These are phyloP conservation scores for Aspergillus niger DNA, from an alignment of 2,329 filamentous ascomycete species.

Conservation along the genomic window DNA sequence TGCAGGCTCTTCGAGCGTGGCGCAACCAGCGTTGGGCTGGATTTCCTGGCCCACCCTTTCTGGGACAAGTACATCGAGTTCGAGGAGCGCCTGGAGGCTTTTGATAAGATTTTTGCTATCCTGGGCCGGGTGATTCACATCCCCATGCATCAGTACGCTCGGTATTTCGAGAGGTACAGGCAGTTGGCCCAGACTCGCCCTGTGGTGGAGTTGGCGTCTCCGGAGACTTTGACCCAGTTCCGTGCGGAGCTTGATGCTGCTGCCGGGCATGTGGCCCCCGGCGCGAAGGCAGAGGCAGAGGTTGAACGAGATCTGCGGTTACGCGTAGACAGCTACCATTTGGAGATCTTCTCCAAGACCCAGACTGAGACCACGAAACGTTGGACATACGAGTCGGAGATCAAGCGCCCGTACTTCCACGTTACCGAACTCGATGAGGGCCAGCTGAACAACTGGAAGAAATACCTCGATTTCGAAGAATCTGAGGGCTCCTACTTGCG, in stretches of 20 bases:
- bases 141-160: constrained; percentile 91
- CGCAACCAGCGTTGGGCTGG: constrained; percentile 79
- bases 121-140: constrained; percentile 81
- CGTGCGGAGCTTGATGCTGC: constrained; percentile 68
- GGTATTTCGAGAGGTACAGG: constrained; percentile 91
- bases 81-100: constrained; percentile 83
- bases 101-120: constrained; percentile 82
- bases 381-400: constrained; percentile 92
- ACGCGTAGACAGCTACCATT: constrained; percentile 77
- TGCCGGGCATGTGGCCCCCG: constrained; percentile 44
- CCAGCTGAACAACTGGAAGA: constrained; percentile 88
- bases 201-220: constrained; percentile 69
- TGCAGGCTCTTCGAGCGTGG: constrained; percentile 88
- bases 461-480: constrained; percentile 96
- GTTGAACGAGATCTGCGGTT: constrained; percentile 78
- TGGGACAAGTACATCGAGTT: constrained; percentile 99
- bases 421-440: constrained; percentile 86
- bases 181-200: constrained; percentile 73
- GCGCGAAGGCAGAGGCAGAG: constrained; percentile 69
- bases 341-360: constrained; percentile 76
- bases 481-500: constrained; percentile 74
- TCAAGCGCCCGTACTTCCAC: constrained; percentile 96
- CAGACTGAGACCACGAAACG: constrained; percentile 88
- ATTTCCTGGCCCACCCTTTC: constrained; percentile 92
- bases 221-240: constrained; percentile 68